Evolutionary conservation across 2,329 filamentous ascomycete species (phyloP), one percentile per base, ranked within the genome.

Genomic region (Fusarium chuoi): DNA sequence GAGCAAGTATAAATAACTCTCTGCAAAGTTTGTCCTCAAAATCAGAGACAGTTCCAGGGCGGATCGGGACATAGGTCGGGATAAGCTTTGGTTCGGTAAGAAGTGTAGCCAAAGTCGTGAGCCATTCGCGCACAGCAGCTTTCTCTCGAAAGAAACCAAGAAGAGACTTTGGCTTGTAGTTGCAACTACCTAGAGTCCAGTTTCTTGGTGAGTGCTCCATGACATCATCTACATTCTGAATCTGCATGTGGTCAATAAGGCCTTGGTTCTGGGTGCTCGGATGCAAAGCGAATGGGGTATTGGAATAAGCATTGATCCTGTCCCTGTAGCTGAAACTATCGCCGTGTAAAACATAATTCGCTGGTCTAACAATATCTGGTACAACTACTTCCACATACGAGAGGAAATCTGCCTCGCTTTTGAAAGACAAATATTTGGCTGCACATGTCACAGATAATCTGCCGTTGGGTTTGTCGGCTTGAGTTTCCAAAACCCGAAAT

Each of bases 121-220:
- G 33, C 33, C 33, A 28, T 1, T 38, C 33, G 13, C 17, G 33
- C 0, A 36, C 13, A 2, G n/a, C 26, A 48, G 20, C 0, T 6
- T 48, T 48, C 9, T 30, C 13, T 0, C 12, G 22, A 36, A 36
- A 52, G 30, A 24, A 33, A 6, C 14, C 3, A 0, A n/a, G 30
- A 0, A 33, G 26, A 17, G 5, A 10, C 4, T 5, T 7, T 5
- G 42, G 42, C 15, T 28, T n/a, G n/a, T n/a, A n/a, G n/a, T n/a
- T n/a, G n/a, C n/a, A n/a, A n/a, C n/a, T n/a, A n/a, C n/a, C n/a
- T n/a, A n/a, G n/a, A n/a, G n/a, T n/a, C n/a, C n/a, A n/a, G n/a
- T n/a, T n/a, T n/a, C n/a, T n/a, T n/a, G n/a, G n/a, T n/a, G n/a
- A n/a, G n/a, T n/a, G n/a, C n/a, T n/a, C n/a, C n/a, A n/a, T 33